phyloP scores from a whole-genome alignment of 192 early-diverging fungal genomes.

The Coemansia sp. region DNA sequence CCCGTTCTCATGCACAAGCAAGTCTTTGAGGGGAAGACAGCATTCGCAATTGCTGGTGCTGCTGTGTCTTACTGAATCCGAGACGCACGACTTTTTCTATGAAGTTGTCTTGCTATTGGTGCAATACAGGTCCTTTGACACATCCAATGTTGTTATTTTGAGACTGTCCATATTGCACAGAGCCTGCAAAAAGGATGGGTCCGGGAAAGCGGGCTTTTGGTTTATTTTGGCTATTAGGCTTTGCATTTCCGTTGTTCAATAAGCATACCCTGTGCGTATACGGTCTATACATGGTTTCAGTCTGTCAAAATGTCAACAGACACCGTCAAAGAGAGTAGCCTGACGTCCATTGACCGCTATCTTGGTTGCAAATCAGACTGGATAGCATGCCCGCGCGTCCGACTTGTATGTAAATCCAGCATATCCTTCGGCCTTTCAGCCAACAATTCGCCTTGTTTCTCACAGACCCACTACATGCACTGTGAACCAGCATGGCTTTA shows the following conservation, averaged over 20 bases:
- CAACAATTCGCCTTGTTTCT: not conserved
- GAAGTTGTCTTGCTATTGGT: not conserved
- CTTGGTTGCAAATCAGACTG: not conserved
- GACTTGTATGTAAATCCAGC: not conserved
- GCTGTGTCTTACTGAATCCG: not conserved
- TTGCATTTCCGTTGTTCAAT: not conserved
- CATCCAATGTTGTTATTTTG: not conserved
- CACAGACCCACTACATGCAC: not conserved
- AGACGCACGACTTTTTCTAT: slow-evolving; percentile 1
- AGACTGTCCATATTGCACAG: not conserved
- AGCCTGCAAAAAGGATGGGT: not conserved
- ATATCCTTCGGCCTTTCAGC: not conserved
- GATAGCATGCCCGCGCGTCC: not conserved
- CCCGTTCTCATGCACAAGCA: not conserved
- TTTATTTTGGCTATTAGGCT: not conserved
- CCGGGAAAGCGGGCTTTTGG: not conserved
- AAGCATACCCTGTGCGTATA: not conserved
- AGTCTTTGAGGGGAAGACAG: not conserved
- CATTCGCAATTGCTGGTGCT: not conserved
- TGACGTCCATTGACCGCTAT: not conserved
- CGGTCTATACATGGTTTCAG: not conserved
- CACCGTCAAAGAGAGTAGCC: not conserved
- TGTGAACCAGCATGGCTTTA: not conserved
- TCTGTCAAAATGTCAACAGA: not conserved
- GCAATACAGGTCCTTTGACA: not conserved